Conservation (phyloP, 192 early-diverging fungal genomes). For the Umbelopsis sp. region DNA sequence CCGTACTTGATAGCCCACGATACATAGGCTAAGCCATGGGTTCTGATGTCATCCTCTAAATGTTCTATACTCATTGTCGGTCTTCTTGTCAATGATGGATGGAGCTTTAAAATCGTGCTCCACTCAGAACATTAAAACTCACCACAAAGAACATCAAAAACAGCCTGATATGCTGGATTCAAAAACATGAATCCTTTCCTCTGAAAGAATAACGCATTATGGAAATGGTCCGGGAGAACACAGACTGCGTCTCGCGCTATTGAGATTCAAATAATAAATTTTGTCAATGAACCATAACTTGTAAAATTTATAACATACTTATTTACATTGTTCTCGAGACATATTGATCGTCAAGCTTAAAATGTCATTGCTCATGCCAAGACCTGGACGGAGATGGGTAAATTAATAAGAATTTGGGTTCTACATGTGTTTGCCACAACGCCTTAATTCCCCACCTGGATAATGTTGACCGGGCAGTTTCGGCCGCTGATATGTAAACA, state of each 20-base stretch:
- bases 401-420: no score
- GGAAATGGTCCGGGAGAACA: conserved; percentile 14
- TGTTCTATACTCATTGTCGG: neutral
- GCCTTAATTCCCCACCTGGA: neutral
- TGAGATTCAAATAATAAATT: neutral
- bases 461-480: conserved; percentile 15
- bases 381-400: neutral
- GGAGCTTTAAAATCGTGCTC: no score
- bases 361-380: neutral
- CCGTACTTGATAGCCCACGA: conserved; percentile 23
- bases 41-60: conserved; percentile 3
- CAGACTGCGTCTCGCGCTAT: conserved; percentile 19
- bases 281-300: neutral
- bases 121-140: no score
- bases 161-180: conserved; percentile 22
- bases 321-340: neutral
- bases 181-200: conserved; percentile 10
- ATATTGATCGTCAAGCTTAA: neutral
- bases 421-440: no score
- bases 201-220: conserved; percentile 21
- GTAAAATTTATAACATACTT: neutral
- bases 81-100: no score
- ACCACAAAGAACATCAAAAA: conserved; percentile 22
- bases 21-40: conserved; percentile 1
- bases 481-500: conserved; percentile 16